Evolutionary conservation across 257 asterid genomes (phyloP).

Genomic region (Rhazya stricta): DNA sequence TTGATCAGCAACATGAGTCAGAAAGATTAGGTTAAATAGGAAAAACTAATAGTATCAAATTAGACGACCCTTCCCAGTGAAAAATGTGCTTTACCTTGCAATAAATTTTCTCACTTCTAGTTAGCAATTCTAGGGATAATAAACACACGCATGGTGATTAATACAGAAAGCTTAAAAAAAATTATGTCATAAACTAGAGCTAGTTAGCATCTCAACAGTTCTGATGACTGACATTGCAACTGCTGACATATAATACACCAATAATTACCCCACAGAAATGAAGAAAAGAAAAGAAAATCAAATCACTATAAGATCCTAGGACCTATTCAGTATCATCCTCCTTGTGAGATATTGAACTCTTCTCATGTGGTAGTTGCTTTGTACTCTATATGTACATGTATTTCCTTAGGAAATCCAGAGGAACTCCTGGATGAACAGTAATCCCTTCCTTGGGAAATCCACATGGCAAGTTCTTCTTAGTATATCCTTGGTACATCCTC

Average conservation of each 20-base stretch:
- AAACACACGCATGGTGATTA: neutral
- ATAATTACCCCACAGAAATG: too few relatives aligned
- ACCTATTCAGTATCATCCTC: too few relatives aligned
- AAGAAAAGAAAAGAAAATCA: neutral
- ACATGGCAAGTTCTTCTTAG: neutral
- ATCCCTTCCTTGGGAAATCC: neutral
- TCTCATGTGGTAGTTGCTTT: neutral
- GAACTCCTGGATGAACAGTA: too few relatives aligned
- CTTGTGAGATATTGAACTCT: neutral
- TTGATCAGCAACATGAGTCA: neutral
- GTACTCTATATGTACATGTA: neutral
- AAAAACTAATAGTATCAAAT: neutral
- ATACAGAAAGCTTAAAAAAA: neutral
- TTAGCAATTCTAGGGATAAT: too few relatives aligned
- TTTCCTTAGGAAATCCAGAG: too few relatives aligned
- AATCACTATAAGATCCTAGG: neutral
- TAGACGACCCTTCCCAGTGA: neutral
- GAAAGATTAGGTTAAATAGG: neutral
- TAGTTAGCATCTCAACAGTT: too few relatives aligned
- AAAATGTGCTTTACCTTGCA: neutral
- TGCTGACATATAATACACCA: too few relatives aligned
- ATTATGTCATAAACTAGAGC: too few relatives aligned
- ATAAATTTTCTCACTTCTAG: neutral
- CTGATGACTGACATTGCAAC: neutral
- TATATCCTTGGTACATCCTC: neutral